A percentile compares a stretch with the other conserved stretches of the same genome.
Conservation (phyloP, 345 rosid genomes). For the Xanthoceras sorbifolium region DNA sequence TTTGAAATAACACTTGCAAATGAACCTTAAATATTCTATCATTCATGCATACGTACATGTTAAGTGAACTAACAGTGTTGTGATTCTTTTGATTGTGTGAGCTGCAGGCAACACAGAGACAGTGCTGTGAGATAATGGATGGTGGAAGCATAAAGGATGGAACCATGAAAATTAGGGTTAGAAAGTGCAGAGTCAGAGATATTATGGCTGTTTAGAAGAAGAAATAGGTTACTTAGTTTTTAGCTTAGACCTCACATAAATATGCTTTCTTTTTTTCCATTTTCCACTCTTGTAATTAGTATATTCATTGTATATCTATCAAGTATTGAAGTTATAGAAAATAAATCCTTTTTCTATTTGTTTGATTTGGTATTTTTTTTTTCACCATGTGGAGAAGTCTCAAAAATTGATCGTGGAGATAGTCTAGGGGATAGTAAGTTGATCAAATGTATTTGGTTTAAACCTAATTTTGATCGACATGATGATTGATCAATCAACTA, state of each 20-base stretch:
- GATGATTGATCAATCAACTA: too few species aligned
- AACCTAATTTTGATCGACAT: neutral
- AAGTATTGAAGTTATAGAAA: neutral
- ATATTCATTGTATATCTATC: neutral
- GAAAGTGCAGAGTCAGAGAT: slow-evolving; percentile 60
- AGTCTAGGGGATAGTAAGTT: neutral
- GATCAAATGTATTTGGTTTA: too few species aligned
- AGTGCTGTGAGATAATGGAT: slow-evolving; percentile 60
- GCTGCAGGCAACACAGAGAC: slow-evolving; percentile 55
- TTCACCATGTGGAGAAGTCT: too few species aligned
- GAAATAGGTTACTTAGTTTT: slow-evolving; percentile 1
- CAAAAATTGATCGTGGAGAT: too few species aligned
- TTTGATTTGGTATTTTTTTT: too few species aligned
- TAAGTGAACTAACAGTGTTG: neutral
- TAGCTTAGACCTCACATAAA: neutral
- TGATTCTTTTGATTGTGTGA: slow-evolving; percentile 11
- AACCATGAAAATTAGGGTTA: slow-evolving; percentile 54
- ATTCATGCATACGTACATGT: neutral
- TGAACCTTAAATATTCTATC: too few species aligned
- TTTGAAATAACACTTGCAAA: too few species aligned
- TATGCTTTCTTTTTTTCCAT: neutral
- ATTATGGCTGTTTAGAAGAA: slow-evolving; percentile 32
- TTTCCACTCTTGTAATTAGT: neutral
- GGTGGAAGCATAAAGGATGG: slow-evolving; percentile 32
- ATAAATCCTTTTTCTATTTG: neutral